Evolutionary conservation across 768 basidiomycete genomes (phyloP).

Genomic region (Imleria badia): DNA sequence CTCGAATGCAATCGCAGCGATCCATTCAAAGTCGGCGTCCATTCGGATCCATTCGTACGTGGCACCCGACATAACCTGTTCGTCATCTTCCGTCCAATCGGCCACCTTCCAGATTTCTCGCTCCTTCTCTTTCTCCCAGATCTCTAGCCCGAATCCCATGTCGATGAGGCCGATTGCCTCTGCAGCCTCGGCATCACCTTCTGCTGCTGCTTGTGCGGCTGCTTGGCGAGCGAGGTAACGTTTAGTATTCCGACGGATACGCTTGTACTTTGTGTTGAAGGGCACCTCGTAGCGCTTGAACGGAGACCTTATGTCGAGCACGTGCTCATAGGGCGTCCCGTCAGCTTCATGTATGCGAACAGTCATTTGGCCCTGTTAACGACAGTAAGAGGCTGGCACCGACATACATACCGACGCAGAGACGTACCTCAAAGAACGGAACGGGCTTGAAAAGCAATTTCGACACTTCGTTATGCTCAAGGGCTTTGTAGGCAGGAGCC

Average conservation of each 20-base stretch:
- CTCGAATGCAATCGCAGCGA: slow-evolving; percentile 87
- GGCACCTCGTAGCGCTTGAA: slow-evolving; percentile 98
- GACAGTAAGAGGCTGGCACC: slow-evolving; percentile 7
- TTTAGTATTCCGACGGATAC: slow-evolving; percentile 92
- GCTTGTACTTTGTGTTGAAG: slow-evolving; percentile 98
- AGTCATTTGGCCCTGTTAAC: slow-evolving; percentile 87
- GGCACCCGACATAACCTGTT: slow-evolving; percentile 88
- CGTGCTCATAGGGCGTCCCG: slow-evolving; percentile 98
- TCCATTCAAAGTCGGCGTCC: slow-evolving; percentile 99
- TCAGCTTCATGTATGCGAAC: slow-evolving; percentile 99
- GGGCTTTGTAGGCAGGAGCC: slow-evolving; percentile 67
- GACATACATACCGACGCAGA: neutral
- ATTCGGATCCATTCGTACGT: slow-evolving; percentile 99
- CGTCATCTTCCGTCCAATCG: slow-evolving; percentile 98
- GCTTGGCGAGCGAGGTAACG: slow-evolving; percentile 93
- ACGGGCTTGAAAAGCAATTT: slow-evolving; percentile 79
- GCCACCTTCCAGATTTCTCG: slow-evolving; percentile 95
- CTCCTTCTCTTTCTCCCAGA: slow-evolving; percentile 95
- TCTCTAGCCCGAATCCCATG: slow-evolving; percentile 89
- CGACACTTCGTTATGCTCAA: slow-evolving; percentile 67
- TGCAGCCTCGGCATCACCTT: slow-evolving; percentile 88
- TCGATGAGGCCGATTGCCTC: slow-evolving; percentile 94
- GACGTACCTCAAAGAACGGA: slow-evolving; percentile 78
- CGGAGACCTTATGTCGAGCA: slow-evolving; percentile 81
- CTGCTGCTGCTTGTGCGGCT: slow-evolving; percentile 89